Conservation (phyloP, 129 eudicot species). For the Heracleum sosnowskyi region DNA sequence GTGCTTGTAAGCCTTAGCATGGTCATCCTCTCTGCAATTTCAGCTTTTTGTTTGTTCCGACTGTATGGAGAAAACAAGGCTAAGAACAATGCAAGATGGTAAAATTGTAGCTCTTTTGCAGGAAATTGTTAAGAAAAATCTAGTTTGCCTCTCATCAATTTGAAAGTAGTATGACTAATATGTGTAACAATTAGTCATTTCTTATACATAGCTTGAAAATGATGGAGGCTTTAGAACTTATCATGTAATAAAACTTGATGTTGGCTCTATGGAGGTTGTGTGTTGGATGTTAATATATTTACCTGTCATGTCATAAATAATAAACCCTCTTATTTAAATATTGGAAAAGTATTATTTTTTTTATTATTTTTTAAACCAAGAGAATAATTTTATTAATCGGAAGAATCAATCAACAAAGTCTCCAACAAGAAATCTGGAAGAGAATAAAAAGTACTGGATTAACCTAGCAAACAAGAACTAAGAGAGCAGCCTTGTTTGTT, state of each 20-base stretch:
- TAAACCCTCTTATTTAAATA: too few relatives aligned
- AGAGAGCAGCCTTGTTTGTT: too few relatives aligned
- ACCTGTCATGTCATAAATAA: too few relatives aligned
- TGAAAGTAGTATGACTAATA: background rate
- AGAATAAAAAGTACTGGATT: too few relatives aligned
- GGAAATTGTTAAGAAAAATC: background rate
- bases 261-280: background rate
- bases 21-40: constrained; percentile 55
- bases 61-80: constrained; percentile 54
- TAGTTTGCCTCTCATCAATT: background rate
- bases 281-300: background rate
- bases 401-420: too few relatives aligned
- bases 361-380: too few relatives aligned
- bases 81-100: constrained; percentile 41
- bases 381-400: too few relatives aligned
- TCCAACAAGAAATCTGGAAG: too few relatives aligned
- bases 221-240: background rate
- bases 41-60: constrained; percentile 75
- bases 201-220: background rate
- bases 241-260: background rate
- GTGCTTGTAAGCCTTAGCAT: constrained; percentile 45
- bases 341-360: too few relatives aligned
- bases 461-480: too few relatives aligned
- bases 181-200: background rate
- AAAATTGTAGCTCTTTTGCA: background rate